Evolutionary conservation across 2,329 filamentous ascomycete species (phyloP).

Genomic region (Cercospora janseana): DNA sequence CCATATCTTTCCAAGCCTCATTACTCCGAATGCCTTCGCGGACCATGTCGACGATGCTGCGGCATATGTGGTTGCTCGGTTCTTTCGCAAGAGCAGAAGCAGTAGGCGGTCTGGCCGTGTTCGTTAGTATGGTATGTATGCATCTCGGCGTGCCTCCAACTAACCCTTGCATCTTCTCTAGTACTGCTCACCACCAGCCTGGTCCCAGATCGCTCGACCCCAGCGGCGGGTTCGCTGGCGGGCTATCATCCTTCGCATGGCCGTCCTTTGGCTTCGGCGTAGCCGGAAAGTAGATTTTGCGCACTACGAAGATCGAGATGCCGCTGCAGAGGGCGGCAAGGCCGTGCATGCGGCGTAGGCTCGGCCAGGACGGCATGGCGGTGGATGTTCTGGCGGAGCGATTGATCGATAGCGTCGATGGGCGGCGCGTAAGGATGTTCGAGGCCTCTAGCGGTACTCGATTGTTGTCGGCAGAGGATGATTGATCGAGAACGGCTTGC

Average conservation of each 20-base stretch:
- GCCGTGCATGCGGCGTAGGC: not conserved
- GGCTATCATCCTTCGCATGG: too few relatives aligned
- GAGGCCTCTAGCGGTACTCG: not conserved
- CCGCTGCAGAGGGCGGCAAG: not conserved
- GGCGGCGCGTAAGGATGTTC: not conserved
- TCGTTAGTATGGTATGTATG: too few relatives aligned
- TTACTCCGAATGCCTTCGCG: too few relatives aligned
- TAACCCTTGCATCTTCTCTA: not conserved
- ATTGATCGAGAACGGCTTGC: too few relatives aligned
- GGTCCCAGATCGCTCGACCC: not conserved
- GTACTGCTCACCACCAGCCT: not conserved
- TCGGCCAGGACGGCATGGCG: not conserved
- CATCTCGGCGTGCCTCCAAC: too few relatives aligned
- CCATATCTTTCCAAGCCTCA: too few relatives aligned
- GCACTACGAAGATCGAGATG: not conserved
- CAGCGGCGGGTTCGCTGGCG: not conserved
- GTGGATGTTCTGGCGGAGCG: not conserved
- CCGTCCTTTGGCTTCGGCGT: slow-evolving; percentile 1
- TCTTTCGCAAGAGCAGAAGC: too few relatives aligned
- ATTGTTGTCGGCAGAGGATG: too few relatives aligned
- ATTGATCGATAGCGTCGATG: not conserved
- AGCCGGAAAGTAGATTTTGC: not conserved
- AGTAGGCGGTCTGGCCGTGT: too few relatives aligned
- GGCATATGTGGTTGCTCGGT: too few relatives aligned
- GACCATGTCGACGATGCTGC: too few relatives aligned